phyloP scores from a whole-genome alignment of 257 asterid genomes.

The Primulina huaijiensis region DNA sequence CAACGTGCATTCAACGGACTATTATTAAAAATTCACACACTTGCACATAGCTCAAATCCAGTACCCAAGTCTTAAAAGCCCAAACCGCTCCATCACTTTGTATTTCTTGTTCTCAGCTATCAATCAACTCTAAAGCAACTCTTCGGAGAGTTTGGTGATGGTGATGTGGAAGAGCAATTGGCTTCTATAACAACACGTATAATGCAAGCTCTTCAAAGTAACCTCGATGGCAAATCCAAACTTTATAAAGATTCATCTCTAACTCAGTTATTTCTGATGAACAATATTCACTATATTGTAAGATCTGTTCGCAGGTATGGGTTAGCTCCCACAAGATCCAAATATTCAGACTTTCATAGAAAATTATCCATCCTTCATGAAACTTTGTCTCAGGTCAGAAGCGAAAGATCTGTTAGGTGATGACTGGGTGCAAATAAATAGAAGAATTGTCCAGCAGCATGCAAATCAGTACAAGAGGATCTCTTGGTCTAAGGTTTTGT shows the following conservation, averaged over 20 bases:
- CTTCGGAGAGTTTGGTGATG: slow-evolving; percentile 54
- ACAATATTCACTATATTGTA: slow-evolving; percentile 86
- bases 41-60: neutral
- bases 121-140: slow-evolving; percentile 83
- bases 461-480: slow-evolving; percentile 96
- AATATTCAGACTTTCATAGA: neutral
- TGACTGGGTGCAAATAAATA: slow-evolving; percentile 98
- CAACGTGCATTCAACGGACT: neutral
- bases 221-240: slow-evolving; percentile 91
- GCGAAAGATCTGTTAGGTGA: slow-evolving; percentile 92
- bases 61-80: neutral
- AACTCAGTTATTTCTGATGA: slow-evolving; percentile 90
- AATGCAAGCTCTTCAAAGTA: slow-evolving; percentile 84
- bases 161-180: slow-evolving; percentile 57
- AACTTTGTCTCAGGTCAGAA: slow-evolving; percentile 63
- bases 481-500: slow-evolving; percentile 89
- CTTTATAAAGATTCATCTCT: slow-evolving; percentile 92
- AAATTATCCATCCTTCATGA: slow-evolving; percentile 9
- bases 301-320: slow-evolving; percentile 88
- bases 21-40: neutral
- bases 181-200: slow-evolving; percentile 70
- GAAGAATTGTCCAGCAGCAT: slow-evolving; percentile 94
- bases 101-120: slow-evolving; percentile 53
- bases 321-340: neutral
- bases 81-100: neutral